phyloP scores from a whole-genome alignment of 352 stramenopile genomes.

The Pythium biforme region DNA sequence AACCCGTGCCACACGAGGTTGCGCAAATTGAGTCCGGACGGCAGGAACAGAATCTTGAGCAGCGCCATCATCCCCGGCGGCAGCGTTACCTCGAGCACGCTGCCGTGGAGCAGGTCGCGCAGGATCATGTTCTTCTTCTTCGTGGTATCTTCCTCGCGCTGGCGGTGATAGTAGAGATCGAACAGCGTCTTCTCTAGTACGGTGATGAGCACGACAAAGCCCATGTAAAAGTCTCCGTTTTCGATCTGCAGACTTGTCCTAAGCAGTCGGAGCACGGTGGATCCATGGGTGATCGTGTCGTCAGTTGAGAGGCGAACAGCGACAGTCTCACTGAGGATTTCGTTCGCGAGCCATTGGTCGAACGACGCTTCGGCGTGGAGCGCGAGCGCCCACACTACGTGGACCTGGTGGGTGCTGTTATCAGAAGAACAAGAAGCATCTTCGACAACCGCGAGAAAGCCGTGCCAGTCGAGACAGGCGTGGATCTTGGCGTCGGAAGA shows the following conservation, averaged over 20 bases:
- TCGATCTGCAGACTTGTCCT: conserved; percentile 22
- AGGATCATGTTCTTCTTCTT: conserved; percentile 69
- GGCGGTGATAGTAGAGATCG: conserved; percentile 41
- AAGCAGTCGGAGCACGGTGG: conserved; percentile 28
- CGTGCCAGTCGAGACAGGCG: conserved; percentile 19
- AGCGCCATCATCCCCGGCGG: conserved; percentile 40
- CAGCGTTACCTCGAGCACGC: conserved; percentile 32
- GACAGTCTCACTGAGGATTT: not conserved
- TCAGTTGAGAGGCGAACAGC: conserved; percentile 10
- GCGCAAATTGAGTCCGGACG: conserved; percentile 57
- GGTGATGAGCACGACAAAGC: conserved; percentile 53
- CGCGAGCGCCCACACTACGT: conserved; percentile 34
- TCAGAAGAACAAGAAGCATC: not conserved
- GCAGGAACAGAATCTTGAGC: conserved; percentile 57
- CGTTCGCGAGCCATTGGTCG: conserved; percentile 5
- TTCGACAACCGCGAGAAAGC: conserved; percentile 25
- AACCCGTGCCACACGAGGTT: conserved; percentile 80
- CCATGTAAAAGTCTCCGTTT: conserved; percentile 52
- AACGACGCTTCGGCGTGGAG: conserved; percentile 37
- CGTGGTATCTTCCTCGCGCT: conserved; percentile 21
- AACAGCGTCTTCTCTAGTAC: conserved; percentile 64
- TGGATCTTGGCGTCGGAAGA: not conserved
- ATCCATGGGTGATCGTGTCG: conserved; percentile 30
- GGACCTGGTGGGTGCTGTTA: not conserved
- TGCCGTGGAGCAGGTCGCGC: conserved; percentile 53